Percentiles rank a stretch among this genome's conserved stretches.
phyloP scores from a whole-genome alignment of 495 filamentous ascomycete genomes.

The Penicillium malachiteum region DNA sequence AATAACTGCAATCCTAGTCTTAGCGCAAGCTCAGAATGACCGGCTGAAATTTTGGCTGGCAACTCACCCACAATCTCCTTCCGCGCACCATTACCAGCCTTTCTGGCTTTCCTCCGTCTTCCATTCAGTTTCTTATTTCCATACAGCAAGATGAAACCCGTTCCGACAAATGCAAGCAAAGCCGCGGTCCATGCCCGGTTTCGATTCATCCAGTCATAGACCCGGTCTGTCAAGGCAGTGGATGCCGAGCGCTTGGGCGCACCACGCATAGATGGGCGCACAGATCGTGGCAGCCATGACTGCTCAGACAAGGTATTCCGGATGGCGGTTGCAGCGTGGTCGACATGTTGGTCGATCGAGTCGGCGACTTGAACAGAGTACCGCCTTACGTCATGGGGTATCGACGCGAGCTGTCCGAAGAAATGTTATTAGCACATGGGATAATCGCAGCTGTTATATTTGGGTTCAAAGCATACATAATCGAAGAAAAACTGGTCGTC shows the following conservation, averaged over 20 bases:
- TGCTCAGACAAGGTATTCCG: slow-evolving; percentile 62
- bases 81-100: slow-evolving; percentile 78
- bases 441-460: not conserved
- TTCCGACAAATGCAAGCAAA: slow-evolving; percentile 65
- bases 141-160: slow-evolving; percentile 63
- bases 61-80: slow-evolving; percentile 72
- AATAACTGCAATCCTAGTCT: slow-evolving; percentile 73
- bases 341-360: slow-evolving; percentile 73
- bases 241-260: slow-evolving; percentile 42
- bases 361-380: slow-evolving; percentile 68
- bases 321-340: slow-evolving; percentile 61
- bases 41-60: not conserved
- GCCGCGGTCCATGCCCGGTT: slow-evolving; percentile 71
- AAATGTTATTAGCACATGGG: not conserved
- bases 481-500: slow-evolving; percentile 53
- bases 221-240: slow-evolving; percentile 38
- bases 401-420: slow-evolving; percentile 60
- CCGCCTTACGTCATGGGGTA: slow-evolving; percentile 67
- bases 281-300: slow-evolving; percentile 67
- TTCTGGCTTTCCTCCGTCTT: slow-evolving; percentile 70
- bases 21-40: slow-evolving; percentile 15
- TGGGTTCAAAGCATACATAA: slow-evolving; percentile 33
- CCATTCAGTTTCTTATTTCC: slow-evolving; percentile 57
- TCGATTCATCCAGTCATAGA: slow-evolving; percentile 61
- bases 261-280: slow-evolving; percentile 55